Conservation (phyloP, 768 basidiomycete genomes). For the Tubosaeta brunneosetosa region DNA sequence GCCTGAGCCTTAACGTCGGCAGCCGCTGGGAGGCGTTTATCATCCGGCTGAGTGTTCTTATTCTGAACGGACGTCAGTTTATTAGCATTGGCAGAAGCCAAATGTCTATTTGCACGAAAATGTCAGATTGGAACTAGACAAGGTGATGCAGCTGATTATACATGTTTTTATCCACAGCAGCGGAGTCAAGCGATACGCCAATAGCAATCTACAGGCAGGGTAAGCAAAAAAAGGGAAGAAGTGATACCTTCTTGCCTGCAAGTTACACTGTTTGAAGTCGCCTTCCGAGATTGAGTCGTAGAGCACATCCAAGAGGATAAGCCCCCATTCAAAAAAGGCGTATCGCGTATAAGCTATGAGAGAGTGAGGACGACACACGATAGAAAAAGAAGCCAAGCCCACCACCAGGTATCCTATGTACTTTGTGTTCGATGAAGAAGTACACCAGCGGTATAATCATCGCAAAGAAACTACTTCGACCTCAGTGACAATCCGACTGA, state of each 20-base stretch:
- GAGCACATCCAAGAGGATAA: conserved; percentile 67
- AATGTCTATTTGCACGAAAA: conserved; percentile 18
- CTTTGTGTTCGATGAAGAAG: conserved; percentile 84
- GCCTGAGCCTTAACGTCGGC: neutral
- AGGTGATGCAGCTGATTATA: conserved; percentile 43
- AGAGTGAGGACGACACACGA: neutral
- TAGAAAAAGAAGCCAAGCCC: conserved; percentile 12
- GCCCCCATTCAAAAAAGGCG: conserved; percentile 83
- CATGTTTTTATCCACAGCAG: conserved; percentile 34
- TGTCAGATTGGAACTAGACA: conserved; percentile 26
- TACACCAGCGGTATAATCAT: conserved; percentile 71
- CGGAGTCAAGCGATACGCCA: conserved; percentile 26
- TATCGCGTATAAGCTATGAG: conserved; percentile 76
- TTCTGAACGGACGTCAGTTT: conserved; percentile 1
- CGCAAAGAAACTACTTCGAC: conserved; percentile 56
- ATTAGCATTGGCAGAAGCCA: conserved; percentile 4
- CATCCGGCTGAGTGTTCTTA: neutral
- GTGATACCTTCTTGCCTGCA: conserved; percentile 42
- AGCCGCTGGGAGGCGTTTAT: neutral
- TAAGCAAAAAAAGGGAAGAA: neutral
- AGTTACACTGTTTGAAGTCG: conserved; percentile 51
- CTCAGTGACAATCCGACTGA: neutral
- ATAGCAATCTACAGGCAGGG: conserved; percentile 15
- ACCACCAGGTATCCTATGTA: conserved; percentile 76
- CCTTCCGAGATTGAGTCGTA: conserved; percentile 65